phyloP scores from a whole-genome alignment of 495 filamentous ascomycete species.

The Astrothelium macrocarpum region DNA sequence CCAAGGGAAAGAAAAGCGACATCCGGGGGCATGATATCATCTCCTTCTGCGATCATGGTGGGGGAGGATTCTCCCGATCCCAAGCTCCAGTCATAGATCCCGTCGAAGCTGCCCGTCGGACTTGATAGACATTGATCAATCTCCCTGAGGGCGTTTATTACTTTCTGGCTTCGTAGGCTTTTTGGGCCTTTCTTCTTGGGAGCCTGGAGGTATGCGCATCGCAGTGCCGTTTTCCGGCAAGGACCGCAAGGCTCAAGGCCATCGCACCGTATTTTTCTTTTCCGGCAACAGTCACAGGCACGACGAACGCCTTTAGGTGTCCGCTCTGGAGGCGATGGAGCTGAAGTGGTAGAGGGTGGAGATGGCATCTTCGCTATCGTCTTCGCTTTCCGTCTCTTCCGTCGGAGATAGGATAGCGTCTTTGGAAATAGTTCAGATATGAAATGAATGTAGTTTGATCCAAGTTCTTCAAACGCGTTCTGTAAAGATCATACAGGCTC shows the following conservation, averaged over 20 bases:
- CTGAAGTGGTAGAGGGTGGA: background rate
- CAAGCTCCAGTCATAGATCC: background rate
- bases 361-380: background rate
- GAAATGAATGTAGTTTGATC: too few relatives aligned
- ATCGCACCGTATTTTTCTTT: constrained; percentile 23
- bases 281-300: constrained; percentile 25
- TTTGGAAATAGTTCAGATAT: background rate
- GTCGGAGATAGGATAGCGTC: too few relatives aligned
- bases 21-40: background rate
- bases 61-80: background rate
- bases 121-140: constrained; percentile 15
- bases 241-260: constrained; percentile 20
- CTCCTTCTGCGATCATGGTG: background rate
- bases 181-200: constrained; percentile 27
- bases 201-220: constrained; percentile 24
- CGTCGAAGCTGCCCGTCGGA: background rate
- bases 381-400: background rate
- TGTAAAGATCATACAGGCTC: too few relatives aligned
- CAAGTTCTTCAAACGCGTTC: too few relatives aligned
- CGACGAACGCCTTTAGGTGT: constrained; percentile 14
- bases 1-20: background rate
- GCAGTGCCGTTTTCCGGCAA: constrained; percentile 20
- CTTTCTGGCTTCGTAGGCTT: constrained; percentile 20
- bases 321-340: background rate
- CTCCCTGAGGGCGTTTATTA: constrained; percentile 21